A percentile compares a stretch with the other conserved stretches of the same genome.
Evolutionary conservation across 225 moss, liverwort and hornwort species (phyloP).

Genomic region (Polytrichum formosum): DNA sequence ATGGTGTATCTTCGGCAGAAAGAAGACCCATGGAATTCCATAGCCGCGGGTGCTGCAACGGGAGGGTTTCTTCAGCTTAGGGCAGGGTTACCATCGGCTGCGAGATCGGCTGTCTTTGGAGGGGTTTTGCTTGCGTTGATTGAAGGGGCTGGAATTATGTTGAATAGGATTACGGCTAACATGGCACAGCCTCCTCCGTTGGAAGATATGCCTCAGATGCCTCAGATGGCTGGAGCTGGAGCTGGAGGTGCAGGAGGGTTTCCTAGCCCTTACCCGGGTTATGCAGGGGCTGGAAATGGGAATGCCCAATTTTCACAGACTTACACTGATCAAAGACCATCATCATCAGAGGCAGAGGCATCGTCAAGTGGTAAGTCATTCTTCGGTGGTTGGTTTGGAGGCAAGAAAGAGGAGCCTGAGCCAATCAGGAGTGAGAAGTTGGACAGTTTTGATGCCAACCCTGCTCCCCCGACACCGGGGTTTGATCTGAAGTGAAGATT

Average conservation of each 20-base stretch:
- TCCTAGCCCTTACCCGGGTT: conserved; percentile 29
- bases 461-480: conserved; percentile 58
- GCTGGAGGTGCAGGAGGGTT: conserved; percentile 16
- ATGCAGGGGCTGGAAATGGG: conserved; percentile 28
- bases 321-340: conserved; percentile 22
- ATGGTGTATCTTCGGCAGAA: conserved; percentile 57
- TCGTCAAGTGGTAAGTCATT: conserved; percentile 30
- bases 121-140: conserved; percentile 52
- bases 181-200: conserved; percentile 47
- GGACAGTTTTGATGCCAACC: conserved; percentile 57
- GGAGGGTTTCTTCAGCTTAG: conserved; percentile 54
- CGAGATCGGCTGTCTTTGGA: conserved; percentile 50
- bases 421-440: conserved; percentile 40
- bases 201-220: conserved; percentile 41
- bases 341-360: conserved; percentile 6
- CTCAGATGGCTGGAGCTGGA: conserved; percentile 29
- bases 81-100: conserved; percentile 42
- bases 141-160: conserved; percentile 58
- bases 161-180: conserved; percentile 42
- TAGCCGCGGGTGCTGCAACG: conserved; percentile 56
- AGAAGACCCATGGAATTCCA: conserved; percentile 70
- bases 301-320: conserved; percentile 34
- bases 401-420: conserved; percentile 45
- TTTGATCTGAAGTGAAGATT: conserved; percentile 44
- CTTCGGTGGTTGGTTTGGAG: conserved; percentile 49